Evolutionary conservation across 1,139 yeast species (phyloP), one percentile per base, ranked within the genome.

Genomic region (Candida albicans): DNA sequence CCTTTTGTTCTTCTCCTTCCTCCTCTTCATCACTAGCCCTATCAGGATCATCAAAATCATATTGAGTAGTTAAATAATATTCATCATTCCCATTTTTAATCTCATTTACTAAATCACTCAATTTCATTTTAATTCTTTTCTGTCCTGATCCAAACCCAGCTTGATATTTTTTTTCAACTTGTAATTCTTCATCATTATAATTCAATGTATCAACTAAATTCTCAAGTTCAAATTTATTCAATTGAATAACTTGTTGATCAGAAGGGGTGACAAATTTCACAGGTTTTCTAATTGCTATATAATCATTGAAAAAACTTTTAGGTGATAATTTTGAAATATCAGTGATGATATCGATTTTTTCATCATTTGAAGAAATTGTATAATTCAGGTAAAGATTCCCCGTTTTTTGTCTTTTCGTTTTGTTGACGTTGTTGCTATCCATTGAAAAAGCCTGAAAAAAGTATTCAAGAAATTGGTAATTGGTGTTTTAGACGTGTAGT

Each of bases 101-200:
- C 47, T 63, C 64, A 0, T 61, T 56, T 43, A 82, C 54, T 45
- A 84, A 70, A 15, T 80, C 79, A 0, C 52, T 54, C 46, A 84
- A 67, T 1, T 64, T 56, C 78, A 82, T 72, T 45, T 67, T 68
- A 11, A 71, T 61, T 50, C 89, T 64, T 44, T 68, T 62, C 27
- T 70, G 67, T 1, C 88, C 88, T 27, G 81, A 74, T 0, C 91
- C 91, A 63, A 79, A 84, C 2, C 91, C 91, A 41, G 79, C 79
- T 35, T 68, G 62, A 22, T 61, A 59, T 53, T 79, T 77, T 51
- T 70, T 69, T 56, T 84, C 91, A 9, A 84, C 81, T 53, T 80
- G 77, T 24, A 84, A 55, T 7, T 56, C 50, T 3, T 59, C 60
- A 2, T 62, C 58, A 47, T 18, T 18, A 18, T 67, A 65, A 9